Evolutionary conservation across 306 rosid genomes (phyloP).

Genomic region (Vigna trinervia): DNA sequence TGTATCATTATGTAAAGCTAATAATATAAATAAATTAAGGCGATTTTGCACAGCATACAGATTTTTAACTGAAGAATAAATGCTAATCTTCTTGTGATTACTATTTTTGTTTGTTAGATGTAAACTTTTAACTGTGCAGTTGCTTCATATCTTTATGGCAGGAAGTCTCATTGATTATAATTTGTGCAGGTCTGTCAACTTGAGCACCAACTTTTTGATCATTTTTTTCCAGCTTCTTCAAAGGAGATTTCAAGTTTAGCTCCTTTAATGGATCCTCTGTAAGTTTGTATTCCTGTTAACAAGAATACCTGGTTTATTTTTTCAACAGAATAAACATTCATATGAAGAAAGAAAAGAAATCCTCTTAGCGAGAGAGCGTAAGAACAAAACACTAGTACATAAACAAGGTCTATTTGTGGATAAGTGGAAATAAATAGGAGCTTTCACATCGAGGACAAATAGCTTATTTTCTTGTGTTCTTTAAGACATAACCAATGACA

Average conservation of each 20-base stretch:
- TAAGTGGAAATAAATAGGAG: slow-evolving; percentile 6
- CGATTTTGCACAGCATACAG: neutral
- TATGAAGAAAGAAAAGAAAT: slow-evolving; percentile 18
- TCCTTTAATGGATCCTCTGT: slow-evolving; percentile 95
- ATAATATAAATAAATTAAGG: neutral
- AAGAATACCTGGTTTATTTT: slow-evolving; percentile 23
- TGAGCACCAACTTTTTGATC: slow-evolving; percentile 93
- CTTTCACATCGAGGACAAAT: slow-evolving; percentile 26
- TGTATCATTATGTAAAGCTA: neutral
- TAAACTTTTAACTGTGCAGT: slow-evolving; percentile 33
- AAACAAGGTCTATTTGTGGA: neutral
- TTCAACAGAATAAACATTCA: slow-evolving; percentile 30
- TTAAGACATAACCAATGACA: neutral
- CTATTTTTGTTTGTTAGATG: slow-evolving; percentile 32
- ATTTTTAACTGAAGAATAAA: slow-evolving; percentile 30
- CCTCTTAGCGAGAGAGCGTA: neutral
- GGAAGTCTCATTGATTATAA: slow-evolving; percentile 40
- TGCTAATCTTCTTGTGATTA: neutral
- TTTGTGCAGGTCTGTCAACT: slow-evolving; percentile 95
- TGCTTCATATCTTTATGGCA: slow-evolving; percentile 21
- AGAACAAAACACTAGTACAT: neutral
- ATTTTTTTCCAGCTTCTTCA: slow-evolving; percentile 91
- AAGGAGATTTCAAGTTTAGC: slow-evolving; percentile 93
- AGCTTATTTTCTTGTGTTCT: neutral
- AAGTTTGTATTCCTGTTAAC: slow-evolving; percentile 53